Evolutionary conservation across 1,284 basidiomycete genomes (phyloP).

Genomic region (Leccinum variabile): DNA sequence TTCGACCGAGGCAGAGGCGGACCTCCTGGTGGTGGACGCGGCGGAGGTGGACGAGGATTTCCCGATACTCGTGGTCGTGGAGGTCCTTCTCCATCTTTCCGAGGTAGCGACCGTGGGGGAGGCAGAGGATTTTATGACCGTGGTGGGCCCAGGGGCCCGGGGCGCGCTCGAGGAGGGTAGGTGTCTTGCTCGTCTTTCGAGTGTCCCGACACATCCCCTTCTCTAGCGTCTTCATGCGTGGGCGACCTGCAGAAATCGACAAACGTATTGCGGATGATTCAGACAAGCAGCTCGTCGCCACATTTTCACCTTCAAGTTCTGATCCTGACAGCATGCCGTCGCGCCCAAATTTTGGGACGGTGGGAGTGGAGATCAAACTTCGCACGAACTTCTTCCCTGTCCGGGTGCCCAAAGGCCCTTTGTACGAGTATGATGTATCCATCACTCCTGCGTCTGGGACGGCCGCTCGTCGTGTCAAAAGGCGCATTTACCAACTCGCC

Average conservation of each 20-base stretch:
- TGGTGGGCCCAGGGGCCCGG: constrained; percentile 30
- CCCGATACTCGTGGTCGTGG: constrained; percentile 33
- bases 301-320: constrained; percentile 45
- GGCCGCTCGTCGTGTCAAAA: constrained; percentile 55
- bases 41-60: constrained; percentile 29
- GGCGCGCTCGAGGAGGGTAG: constrained; percentile 52
- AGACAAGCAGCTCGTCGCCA: constrained; percentile 54
- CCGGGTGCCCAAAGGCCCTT: constrained; percentile 54
- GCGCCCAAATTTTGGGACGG: constrained; percentile 66
- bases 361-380: constrained; percentile 58
- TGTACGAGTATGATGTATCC: constrained; percentile 69
- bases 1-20: constrained; percentile 37
- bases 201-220: constrained; percentile 10
- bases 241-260: constrained; percentile 54
- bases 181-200: constrained; percentile 16
- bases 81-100: constrained; percentile 26
- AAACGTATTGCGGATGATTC: constrained; percentile 55
- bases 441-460: constrained; percentile 55
- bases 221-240: constrained; percentile 53
- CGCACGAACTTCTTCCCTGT: constrained; percentile 78
- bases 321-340: constrained; percentile 54
- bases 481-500: constrained; percentile 70
- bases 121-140: constrained; percentile 36
- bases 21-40: constrained; percentile 14
- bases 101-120: constrained; percentile 31